Evolutionary conservation across 768 basidiomycete species (phyloP), one percentile per base, ranked within the genome.

Genomic region (Amylocystis lapponica): DNA sequence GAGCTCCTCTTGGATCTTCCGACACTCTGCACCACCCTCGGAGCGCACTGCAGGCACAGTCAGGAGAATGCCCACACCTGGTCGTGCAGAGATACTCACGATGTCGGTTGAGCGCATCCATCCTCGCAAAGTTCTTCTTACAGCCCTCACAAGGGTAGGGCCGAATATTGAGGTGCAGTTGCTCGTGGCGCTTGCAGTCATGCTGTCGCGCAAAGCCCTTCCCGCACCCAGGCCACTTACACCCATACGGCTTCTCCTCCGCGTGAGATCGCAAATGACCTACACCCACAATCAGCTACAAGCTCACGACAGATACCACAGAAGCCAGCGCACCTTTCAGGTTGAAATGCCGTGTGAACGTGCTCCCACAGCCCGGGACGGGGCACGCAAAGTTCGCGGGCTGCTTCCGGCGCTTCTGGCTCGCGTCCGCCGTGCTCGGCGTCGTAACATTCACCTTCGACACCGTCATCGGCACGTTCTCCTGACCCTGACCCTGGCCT

Each of bases 321-420:
- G 39, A 45, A 37, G 43, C 36, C 26, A 32, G 67, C 70, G 22
- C 51, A 86, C 85, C 94, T 61, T 93, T 92, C 45, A 96, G 62
- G 60, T 96, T 96, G 69, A 96, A 96, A 59, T 90, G 86, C 57
- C 90, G 69, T 31, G 94, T 96, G 65, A 97, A 97, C n/a, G 93
- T 95, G 63, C 89, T 92, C 34, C 90, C 91, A 68, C 93, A 97
- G 11, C 91, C 92, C 9, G 90, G 88, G 13, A 97, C 90, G 4
- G 94, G 93, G 65, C 93, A 97, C 47, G 76, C 64, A 58, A 94
- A 95, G 49, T 78, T 83, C 33, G 92, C 93, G 39, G 91, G 86
- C 58, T 88, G 87, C 57, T 91, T 95, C 53, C 93, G 71, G 44
- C 93, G 70, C 52, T 80, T 82, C 57, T 86, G 81, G 51, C 85